Evolutionary conservation across 169 alveolate species (phyloP), one percentile per base, ranked within the genome.

Genomic region (Ichthyophthirius multifiliis): DNA sequence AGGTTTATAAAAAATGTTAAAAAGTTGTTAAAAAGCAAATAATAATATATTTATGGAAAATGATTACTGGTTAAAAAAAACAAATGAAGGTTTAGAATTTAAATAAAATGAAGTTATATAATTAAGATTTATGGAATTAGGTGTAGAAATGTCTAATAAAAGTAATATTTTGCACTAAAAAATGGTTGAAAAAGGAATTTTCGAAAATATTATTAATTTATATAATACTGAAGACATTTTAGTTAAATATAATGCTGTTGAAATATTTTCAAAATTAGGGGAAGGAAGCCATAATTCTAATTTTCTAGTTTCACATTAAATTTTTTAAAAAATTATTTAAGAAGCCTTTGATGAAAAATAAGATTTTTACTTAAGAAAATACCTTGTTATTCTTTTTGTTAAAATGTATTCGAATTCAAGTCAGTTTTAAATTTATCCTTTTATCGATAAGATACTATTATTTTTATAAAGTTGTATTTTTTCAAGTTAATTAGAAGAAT

Each of bases 101-200:
- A n/a, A n/a, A 12, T 32, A 20, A 39, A 37, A 67, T 39, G 77
- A 67, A 18, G 39, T 67, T 20, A 23, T 67, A 35, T 32, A 41
- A 16, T 34, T 67, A 35, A 67, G 77, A 67, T 67, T 34, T 41
- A 67, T 67, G 77, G 77, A 67, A 67, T 32, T 67, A 6, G 30
- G 35, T 13, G 46, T 67, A 1, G 77, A 27, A 5, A 20, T 67
- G 43, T 67, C 77, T 6, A 67, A 67, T 20, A 41, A 35, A 34
- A 67, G 45, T 20, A 62, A 67, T 37, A 37, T 23, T 7, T 6
- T 41, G 4, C 77, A 67, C 55, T 37, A 67, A 18, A 37, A 18
- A 5, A 13, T 65, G 34, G 75, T 65, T 65, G 10, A 15, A 10
- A 12, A 32, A 35, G 75, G 75, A 32, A 65, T 5, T 5, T 27